These are phyloP conservation scores for Malassezia nana DNA, from an alignment of 1,284 basidiomycete genomes.

Conservation along the genomic window DNA sequence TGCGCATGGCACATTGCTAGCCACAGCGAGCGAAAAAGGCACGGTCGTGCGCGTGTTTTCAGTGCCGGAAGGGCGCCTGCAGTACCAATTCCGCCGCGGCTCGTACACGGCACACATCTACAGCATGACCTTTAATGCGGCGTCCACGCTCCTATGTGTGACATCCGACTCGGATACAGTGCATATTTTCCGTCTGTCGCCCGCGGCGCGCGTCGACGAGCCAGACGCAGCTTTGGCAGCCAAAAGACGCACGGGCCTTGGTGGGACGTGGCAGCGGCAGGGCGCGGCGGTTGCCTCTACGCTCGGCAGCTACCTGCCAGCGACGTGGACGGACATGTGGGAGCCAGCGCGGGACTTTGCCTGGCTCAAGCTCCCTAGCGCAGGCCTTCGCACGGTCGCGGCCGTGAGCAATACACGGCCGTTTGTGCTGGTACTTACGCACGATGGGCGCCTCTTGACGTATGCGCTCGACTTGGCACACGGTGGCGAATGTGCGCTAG, in stretches of 20 bases:
- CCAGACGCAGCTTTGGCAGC: conserved; percentile 2
- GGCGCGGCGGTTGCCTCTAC: conserved; percentile 49
- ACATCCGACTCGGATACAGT: conserved; percentile 89
- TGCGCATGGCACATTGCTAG: conserved; percentile 75
- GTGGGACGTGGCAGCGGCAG: conserved; percentile 52
- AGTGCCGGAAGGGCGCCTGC: conserved; percentile 77
- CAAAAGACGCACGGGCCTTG: background rate
- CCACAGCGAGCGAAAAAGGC: conserved; percentile 87
- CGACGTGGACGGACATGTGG: conserved; percentile 88
- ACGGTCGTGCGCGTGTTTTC: conserved; percentile 93
- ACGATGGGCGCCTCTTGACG: conserved; percentile 87
- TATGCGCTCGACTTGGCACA: conserved; percentile 93
- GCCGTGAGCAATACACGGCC: conserved; percentile 61
- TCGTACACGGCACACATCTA: conserved; percentile 77
- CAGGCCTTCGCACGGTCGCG: conserved; percentile 54
- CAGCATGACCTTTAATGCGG: conserved; percentile 81
- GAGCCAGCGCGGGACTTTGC: conserved; percentile 93
- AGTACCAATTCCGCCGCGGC: conserved; percentile 88
- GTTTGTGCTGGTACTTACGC: conserved; percentile 92
- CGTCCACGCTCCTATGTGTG: conserved; percentile 73
- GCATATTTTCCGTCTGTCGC: conserved; percentile 79
- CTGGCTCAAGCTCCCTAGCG: conserved; percentile 72
- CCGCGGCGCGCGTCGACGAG: background rate
- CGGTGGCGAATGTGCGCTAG: conserved; percentile 85
- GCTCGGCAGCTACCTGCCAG: conserved; percentile 80